Conservation (phyloP, 75 land plant genomes). For the Adiantum capillusveneris region DNA sequence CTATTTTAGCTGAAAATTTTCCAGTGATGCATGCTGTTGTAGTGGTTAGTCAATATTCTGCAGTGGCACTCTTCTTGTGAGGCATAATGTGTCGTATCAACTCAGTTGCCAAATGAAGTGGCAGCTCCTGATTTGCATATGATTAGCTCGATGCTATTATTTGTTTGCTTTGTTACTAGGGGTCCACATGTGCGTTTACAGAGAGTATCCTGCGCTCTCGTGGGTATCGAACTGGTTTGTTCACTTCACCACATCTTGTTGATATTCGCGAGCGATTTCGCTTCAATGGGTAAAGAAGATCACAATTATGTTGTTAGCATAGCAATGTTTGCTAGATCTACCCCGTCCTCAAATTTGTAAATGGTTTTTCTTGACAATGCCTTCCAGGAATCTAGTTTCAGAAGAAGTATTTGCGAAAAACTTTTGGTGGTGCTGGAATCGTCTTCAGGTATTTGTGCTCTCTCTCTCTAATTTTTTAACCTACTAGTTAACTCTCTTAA, state of each 20-base stretch:
- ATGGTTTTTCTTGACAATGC: not conserved
- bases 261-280: slow-evolving; percentile 77
- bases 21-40: no score
- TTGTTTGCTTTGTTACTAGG: slow-evolving; percentile 29
- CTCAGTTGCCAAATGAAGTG: no score
- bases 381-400: slow-evolving; percentile 60
- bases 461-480: not conserved
- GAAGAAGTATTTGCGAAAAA: slow-evolving; percentile 68
- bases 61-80: no score
- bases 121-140: no score
- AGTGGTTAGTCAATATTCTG: no score
- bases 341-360: not conserved
- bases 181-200: slow-evolving; percentile 77
- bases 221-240: slow-evolving; percentile 79
- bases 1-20: no score
- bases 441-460: slow-evolving; percentile 46
- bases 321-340: no score
- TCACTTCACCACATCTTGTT: slow-evolving; percentile 80
- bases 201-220: slow-evolving; percentile 72
- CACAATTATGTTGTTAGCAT: not conserved
- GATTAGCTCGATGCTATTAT: not conserved
- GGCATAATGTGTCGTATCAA: no score
- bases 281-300: slow-evolving; percentile 47
- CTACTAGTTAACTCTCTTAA: not conserved
- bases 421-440: slow-evolving; percentile 97